A percentile compares a stretch with the other conserved stretches of the same genome.
Conservation (phyloP, 352 stramenopile species). For the Pythium aphanidermatum region DNA sequence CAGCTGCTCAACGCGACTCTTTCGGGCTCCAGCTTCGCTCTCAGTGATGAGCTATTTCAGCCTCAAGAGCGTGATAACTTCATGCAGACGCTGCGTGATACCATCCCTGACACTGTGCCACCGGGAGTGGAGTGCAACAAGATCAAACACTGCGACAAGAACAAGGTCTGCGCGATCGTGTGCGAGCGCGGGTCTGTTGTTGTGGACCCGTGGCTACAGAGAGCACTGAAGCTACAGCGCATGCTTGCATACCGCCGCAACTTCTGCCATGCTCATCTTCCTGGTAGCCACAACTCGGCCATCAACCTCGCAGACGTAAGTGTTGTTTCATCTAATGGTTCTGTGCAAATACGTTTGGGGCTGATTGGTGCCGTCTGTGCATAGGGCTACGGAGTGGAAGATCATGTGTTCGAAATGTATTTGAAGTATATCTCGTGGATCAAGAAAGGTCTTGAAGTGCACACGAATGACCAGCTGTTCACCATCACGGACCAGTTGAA, state of each 20-base stretch:
- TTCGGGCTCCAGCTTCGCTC: constrained; percentile 5
- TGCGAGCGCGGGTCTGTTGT: constrained; percentile 41
- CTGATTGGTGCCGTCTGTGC: neutral
- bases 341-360: neutral
- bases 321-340: neutral
- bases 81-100: constrained; percentile 25
- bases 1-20: constrained; percentile 15
- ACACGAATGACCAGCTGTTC: constrained; percentile 68
- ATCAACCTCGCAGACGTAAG: constrained; percentile 48
- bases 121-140: constrained; percentile 41
- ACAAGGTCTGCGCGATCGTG: constrained; percentile 45
- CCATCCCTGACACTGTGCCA: constrained; percentile 61
- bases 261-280: constrained; percentile 50
- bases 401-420: constrained; percentile 58
- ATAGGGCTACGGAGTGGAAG: constrained; percentile 57
- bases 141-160: constrained; percentile 40
- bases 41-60: constrained; percentile 10
- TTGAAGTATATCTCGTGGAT: constrained; percentile 55
- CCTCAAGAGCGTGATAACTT: constrained; percentile 24
- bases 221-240: constrained; percentile 33
- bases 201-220: constrained; percentile 30
- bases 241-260: constrained; percentile 39
- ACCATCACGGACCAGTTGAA: constrained; percentile 58
- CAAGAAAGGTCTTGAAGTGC: constrained; percentile 41
- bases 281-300: constrained; percentile 56